Base-by-base conservation (phyloP, 2,329 filamentous ascomycete genomes). In the Penicillium sumatraense region DNA sequence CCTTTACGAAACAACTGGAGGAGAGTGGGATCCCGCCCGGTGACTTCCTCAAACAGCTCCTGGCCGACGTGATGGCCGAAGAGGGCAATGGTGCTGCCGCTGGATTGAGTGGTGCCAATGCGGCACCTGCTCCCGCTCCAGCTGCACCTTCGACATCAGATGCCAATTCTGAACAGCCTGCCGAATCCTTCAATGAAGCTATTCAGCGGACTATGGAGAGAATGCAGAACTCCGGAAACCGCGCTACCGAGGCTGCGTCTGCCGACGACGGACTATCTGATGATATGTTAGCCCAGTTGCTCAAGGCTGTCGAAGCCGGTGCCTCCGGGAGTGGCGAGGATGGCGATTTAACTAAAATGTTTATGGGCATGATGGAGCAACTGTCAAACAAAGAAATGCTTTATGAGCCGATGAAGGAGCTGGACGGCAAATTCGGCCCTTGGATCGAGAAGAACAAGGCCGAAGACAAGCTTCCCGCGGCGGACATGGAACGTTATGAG, bases 321-420 rank as follows among this genome's bases (percentile, higher is more conserved):
- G 83, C 82, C 21, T 74, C 80, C 1, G 79, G 76, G 5, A 80
- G 74, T 0, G 87, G 84, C 9, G 77, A 79, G 56, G 91, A 97
- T 53, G 92, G 95, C 66, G 92, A 96, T 65, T 90, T 98, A 67
- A 92, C 91, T 54, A 93, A 96, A 78, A 91, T 98, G 86, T 84
- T 99, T 56, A 86, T 96, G 83, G 90, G 90, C 51, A 96, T 98
- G 91, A 98, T 99, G 93, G 91, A 98, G 77, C 93, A 99, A 75
- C 83, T 99, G 60, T 98, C 95, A 3, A 96, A 96, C 75, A 98
- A 96, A 80, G 95, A 98, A 65, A 97, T 99, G 60, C 78, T 99
- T 48, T 98, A 98, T 72, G 93, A 99, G 78, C 95, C 95, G 2
- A 97, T 99, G 92, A 96, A 96, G 79, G 95, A 99, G 76, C 80